Evolutionary conservation across 805 yeast species (phyloP).

Genomic region (Kuraishia piskuri): DNA sequence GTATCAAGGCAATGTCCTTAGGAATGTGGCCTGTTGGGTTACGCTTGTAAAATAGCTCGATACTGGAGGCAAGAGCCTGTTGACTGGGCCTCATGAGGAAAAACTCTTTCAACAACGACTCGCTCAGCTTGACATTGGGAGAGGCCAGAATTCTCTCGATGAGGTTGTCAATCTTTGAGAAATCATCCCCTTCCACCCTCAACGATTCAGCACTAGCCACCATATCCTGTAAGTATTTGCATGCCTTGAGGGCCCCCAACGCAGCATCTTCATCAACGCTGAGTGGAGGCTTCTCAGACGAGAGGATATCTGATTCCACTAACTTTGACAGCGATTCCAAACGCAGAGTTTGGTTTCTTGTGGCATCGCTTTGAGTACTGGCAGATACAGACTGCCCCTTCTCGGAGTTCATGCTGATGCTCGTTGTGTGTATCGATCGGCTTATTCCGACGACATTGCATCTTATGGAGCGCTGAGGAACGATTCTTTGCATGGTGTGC

Average conservation of each 20-base stretch:
- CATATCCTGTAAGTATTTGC: slow-evolving; percentile 17
- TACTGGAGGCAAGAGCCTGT: slow-evolving; percentile 14
- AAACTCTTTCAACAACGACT: slow-evolving; percentile 12
- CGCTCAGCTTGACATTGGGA: slow-evolving; percentile 11
- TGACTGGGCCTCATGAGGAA: slow-evolving; percentile 17
- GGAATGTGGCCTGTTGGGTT: slow-evolving; percentile 19
- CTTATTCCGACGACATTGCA: no score
- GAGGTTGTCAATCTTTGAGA: slow-evolving; percentile 13
- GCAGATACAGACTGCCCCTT: no score
- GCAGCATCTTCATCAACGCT: slow-evolving; percentile 3
- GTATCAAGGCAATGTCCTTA: slow-evolving; percentile 42
- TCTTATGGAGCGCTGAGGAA: no score
- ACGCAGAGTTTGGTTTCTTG: not conserved
- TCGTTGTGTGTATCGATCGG: no score
- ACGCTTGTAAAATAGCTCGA: slow-evolving; percentile 17
- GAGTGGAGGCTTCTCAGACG: not conserved
- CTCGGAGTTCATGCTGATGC: no score
- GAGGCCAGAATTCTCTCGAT: slow-evolving; percentile 10
- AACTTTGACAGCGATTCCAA: not conserved
- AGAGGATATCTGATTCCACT: slow-evolving; percentile 7
- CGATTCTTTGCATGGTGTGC: no score
- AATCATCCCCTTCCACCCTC: slow-evolving; percentile 11
- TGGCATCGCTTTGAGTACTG: not conserved
- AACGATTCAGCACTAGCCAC: slow-evolving; percentile 14
- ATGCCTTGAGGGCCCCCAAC: slow-evolving; percentile 11